Percentiles rank a stretch among this genome's conserved stretches.
phyloP scores from a whole-genome alignment of 805 yeast species.

The Ogataea philodendri region DNA sequence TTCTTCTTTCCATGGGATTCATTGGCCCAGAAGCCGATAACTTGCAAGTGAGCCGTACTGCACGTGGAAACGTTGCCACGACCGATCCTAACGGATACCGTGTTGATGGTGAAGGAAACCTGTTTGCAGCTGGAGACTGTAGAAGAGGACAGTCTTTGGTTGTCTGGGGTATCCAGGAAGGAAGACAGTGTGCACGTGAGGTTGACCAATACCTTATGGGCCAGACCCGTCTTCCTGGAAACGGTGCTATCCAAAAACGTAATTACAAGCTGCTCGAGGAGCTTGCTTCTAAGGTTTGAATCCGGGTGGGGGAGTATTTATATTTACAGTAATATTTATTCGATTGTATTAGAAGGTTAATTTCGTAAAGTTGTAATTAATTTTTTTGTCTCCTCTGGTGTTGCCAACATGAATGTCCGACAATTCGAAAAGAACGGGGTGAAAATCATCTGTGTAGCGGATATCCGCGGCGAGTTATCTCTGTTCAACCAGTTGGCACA shows the following conservation, averaged over 20 bases:
- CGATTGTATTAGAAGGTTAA: neutral
- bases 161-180: conserved; percentile 99
- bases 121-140: conserved; percentile 97
- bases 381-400: conserved; percentile 2
- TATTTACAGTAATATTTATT: conserved; percentile 1
- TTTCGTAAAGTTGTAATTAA: neutral
- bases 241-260: conserved; percentile 88
- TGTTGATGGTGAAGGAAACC: conserved; percentile 58
- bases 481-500: conserved; percentile 49
- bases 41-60: conserved; percentile 64
- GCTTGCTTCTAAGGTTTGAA: conserved; percentile 60
- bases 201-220: conserved; percentile 82
- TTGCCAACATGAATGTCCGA: conserved; percentile 7
- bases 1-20: conserved; percentile 94
- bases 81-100: conserved; percentile 61
- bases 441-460: conserved; percentile 45
- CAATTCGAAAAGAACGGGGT: conserved; percentile 23
- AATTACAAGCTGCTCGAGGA: conserved; percentile 75
- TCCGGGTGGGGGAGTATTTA: conserved; percentile 1
- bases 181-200: conserved; percentile 96
- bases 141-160: conserved; percentile 97
- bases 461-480: conserved; percentile 53
- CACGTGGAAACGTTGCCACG: conserved; percentile 81
- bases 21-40: conserved; percentile 91
- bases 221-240: conserved; percentile 81